Percentiles rank a stretch among this genome's conserved stretches.
phyloP scores from a whole-genome alignment of 108 stramenopile species.

The Asterionellopsis glacialis region DNA sequence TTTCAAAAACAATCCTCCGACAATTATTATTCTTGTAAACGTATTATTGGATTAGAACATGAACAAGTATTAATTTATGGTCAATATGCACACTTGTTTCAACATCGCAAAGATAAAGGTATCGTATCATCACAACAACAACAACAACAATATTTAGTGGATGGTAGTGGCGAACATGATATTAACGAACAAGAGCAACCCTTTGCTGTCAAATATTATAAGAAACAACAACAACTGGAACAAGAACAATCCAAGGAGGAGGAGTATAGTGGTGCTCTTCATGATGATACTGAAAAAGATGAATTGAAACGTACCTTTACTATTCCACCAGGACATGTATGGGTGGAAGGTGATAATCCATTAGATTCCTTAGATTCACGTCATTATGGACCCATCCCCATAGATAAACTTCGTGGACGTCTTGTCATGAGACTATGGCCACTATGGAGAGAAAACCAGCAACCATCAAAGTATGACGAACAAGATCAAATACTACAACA shows the following conservation, averaged over 20 bases:
- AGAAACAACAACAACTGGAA: background rate
- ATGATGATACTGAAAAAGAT: background rate
- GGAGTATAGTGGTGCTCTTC: background rate
- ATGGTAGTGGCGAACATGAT: constrained; percentile 11
- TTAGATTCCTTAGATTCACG: constrained; percentile 87
- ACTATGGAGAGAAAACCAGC: constrained; percentile 14
- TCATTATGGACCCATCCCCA: constrained; percentile 86
- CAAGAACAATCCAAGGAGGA: background rate
- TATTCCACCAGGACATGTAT: constrained; percentile 82
- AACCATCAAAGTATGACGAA: background rate
- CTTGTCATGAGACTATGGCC: constrained; percentile 79
- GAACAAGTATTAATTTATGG: constrained; percentile 50
- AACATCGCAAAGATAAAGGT: constrained; percentile 19
- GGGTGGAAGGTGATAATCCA: constrained; percentile 95
- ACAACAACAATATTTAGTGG: background rate
- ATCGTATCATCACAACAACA: constrained; percentile 5
- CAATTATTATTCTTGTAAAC: constrained; percentile 39
- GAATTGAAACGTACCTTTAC: constrained; percentile 12
- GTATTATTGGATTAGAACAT: constrained; percentile 68
- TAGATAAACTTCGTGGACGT: constrained; percentile 60
- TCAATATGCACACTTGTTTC: constrained; percentile 46
- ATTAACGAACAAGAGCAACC: constrained; percentile 11
- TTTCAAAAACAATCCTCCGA: constrained; percentile 27
- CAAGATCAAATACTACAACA: background rate
- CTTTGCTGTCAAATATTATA: constrained; percentile 8